These are phyloP conservation scores for Solanum chacoense DNA, from an alignment of 305 asterid species.

Conservation along the genomic window DNA sequence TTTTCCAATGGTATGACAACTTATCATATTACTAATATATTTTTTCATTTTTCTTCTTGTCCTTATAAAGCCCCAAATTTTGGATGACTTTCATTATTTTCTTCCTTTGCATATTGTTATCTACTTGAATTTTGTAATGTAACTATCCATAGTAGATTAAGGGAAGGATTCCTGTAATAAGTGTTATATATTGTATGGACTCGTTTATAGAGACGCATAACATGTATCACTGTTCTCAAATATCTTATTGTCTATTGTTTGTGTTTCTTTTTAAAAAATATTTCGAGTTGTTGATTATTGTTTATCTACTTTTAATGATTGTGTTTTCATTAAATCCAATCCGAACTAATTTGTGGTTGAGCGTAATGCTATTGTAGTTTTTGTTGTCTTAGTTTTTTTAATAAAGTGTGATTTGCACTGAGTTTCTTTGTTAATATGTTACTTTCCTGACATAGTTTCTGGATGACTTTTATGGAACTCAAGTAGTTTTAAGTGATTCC, in stretches of 20 bases:
- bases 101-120: not conserved
- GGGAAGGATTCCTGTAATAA: not conserved
- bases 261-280: not conserved
- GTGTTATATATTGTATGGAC: not conserved
- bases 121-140: not conserved
- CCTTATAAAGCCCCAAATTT: not conserved
- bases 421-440: not conserved
- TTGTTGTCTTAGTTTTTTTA: not conserved
- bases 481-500: not conserved
- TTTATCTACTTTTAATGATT: not conserved
- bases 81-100: not conserved
- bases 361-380: not conserved
- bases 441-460: not conserved
- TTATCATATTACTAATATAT: not conserved
- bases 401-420: not conserved
- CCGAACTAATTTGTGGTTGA: not conserved
- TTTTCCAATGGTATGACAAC: slow-evolving; percentile 41
- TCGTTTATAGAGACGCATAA: not conserved
- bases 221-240: not conserved
- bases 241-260: not conserved
- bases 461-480: not conserved
- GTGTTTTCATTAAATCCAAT: not conserved
- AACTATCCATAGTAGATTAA: not conserved
- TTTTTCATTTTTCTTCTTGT: not conserved
- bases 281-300: not conserved